Evolutionary conservation across 441 rosid genomes (phyloP).

Genomic region (Adansonia grandidieri): DNA sequence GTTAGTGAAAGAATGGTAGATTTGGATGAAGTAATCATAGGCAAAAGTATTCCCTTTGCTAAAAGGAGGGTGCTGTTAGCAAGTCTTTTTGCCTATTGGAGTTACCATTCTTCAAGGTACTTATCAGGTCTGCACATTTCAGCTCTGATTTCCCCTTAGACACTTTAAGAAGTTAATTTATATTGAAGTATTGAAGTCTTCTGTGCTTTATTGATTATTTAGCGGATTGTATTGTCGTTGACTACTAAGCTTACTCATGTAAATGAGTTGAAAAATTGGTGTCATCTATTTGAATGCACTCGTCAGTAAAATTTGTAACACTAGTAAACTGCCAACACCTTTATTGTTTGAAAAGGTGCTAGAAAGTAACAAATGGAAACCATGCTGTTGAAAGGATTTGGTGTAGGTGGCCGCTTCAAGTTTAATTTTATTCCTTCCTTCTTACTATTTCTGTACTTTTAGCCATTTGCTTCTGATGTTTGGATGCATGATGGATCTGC

Average conservation of each 20-base stretch:
- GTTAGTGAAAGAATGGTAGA: constrained; percentile 39
- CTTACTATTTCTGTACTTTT: neutral
- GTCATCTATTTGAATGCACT: neutral
- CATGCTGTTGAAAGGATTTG: neutral
- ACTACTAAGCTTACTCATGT: neutral
- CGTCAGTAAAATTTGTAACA: neutral
- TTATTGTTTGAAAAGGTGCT: neutral
- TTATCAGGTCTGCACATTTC: constrained; percentile 85
- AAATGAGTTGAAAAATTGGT: neutral
- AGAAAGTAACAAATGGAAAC: neutral
- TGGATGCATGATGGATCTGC: constrained; percentile 26
- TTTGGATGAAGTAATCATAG: constrained; percentile 44
- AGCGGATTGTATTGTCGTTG: neutral
- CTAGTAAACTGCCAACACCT: neutral
- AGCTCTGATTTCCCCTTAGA: constrained; percentile 34
- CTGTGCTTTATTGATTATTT: neutral
- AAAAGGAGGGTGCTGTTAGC: constrained; percentile 62
- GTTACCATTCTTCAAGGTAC: constrained; percentile 85
- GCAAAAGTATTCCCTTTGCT: constrained; percentile 41
- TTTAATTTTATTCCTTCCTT: constrained; percentile 4
- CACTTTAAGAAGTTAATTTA: constrained; percentile 22
- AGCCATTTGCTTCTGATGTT: constrained; percentile 26
- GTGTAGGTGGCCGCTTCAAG: neutral
- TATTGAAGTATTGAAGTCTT: constrained; percentile 9
- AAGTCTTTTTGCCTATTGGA: constrained; percentile 57